Conservation (phyloP, 179 eudicot species). For the Spinacia oleracea region DNA sequence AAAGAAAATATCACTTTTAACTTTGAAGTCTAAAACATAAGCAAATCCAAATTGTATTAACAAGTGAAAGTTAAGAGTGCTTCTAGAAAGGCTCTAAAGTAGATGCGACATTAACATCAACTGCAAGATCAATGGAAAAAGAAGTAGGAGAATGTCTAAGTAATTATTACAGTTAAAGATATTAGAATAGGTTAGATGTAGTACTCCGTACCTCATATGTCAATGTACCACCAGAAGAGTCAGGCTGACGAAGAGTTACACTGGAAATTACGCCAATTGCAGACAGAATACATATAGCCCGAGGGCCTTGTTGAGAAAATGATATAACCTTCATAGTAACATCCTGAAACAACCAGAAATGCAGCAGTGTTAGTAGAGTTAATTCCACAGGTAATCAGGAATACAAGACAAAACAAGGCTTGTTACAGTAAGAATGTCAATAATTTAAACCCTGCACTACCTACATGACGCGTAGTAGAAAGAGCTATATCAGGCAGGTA, state of each 20-base stretch:
- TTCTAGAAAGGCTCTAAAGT: background rate
- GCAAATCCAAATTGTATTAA: background rate
- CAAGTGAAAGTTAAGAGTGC: background rate
- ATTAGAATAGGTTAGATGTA: constrained; percentile 16
- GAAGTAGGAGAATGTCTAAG: background rate
- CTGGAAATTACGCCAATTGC: constrained; percentile 78
- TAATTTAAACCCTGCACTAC: background rate
- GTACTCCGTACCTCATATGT: constrained; percentile 83
- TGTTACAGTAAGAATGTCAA: background rate
- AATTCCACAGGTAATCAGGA: background rate
- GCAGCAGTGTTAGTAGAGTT: background rate
- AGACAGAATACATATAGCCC: constrained; percentile 77
- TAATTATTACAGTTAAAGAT: background rate
- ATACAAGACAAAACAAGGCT: background rate
- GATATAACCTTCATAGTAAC: constrained; percentile 81
- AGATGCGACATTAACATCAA: background rate
- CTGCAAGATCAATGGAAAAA: background rate
- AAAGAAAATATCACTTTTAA: background rate
- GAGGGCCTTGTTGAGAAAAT: constrained; percentile 85
- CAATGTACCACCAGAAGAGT: constrained; percentile 79
- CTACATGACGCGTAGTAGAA: background rate
- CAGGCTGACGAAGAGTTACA: constrained; percentile 86
- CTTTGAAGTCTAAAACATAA: background rate
- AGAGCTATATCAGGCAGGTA: background rate
- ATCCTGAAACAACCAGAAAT: constrained; percentile 50